Percentiles rank a stretch among this genome's conserved stretches.
phyloP scores from a whole-genome alignment of 2,329 filamentous ascomycete genomes.

The Alternaria tenuissima region DNA sequence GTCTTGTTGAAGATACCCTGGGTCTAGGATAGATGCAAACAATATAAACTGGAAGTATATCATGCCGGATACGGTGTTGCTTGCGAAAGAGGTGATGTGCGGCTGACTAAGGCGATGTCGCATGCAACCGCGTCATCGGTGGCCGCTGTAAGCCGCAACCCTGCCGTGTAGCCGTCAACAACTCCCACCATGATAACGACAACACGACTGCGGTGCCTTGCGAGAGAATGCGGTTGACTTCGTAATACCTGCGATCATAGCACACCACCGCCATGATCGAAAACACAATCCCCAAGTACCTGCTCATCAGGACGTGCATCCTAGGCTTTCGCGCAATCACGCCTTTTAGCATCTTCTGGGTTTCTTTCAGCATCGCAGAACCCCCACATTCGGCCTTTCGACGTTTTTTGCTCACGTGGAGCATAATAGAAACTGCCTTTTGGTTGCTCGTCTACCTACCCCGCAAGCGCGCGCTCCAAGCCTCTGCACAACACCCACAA shows the following conservation, averaged over 20 bases:
- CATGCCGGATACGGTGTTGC: constrained; percentile 1
- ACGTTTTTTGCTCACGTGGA: constrained; percentile 54
- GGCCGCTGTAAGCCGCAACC: constrained; percentile 1
- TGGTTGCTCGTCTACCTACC: constrained; percentile 64
- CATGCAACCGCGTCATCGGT: constrained; percentile 11
- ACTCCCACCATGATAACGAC: constrained; percentile 7
- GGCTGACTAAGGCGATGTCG: constrained; percentile 11
- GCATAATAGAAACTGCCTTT: constrained; percentile 62
- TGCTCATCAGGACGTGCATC: constrained; percentile 61
- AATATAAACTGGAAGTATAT: neutral
- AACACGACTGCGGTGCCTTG: neutral
- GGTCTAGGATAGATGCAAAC: neutral
- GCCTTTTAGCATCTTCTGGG: constrained; percentile 60
- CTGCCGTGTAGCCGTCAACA: constrained; percentile 6
- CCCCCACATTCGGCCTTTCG: constrained; percentile 36
- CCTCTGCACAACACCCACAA: constrained; percentile 60
- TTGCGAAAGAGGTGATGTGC: constrained; percentile 2
- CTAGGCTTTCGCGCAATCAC: constrained; percentile 59
- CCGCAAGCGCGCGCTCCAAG: constrained; percentile 61
- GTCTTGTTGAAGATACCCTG: neutral
- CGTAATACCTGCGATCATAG: neutral
- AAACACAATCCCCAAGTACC: constrained; percentile 48
- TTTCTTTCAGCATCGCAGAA: constrained; percentile 48
- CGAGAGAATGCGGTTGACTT: neutral
- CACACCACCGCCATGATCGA: constrained; percentile 49